Percentiles rank a stretch among this genome's conserved stretches.
These are phyloP conservation scores for Spencermartinsiella europaea DNA, from an alignment of 805 yeast genomes.

Conservation along the genomic window DNA sequence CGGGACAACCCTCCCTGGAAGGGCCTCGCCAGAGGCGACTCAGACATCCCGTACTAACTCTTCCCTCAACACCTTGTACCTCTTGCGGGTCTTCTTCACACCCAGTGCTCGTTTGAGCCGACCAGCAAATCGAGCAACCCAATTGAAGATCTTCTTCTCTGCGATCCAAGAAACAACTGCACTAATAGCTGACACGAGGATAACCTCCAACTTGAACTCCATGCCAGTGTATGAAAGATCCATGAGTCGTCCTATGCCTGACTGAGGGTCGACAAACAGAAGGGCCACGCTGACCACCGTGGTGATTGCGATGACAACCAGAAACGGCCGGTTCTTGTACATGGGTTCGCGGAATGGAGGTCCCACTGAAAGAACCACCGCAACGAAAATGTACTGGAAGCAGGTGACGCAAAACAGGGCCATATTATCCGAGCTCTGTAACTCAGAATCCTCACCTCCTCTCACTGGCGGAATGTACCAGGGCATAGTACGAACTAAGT, in stretches of 20 bases:
- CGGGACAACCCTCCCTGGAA: too few species aligned
- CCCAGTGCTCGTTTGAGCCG: constrained; percentile 19
- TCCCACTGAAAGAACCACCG: constrained; percentile 81
- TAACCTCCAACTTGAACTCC: constrained; percentile 40
- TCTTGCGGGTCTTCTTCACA: constrained; percentile 27
- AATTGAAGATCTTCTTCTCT: constrained; percentile 40
- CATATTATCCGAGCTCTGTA: constrained; percentile 86
- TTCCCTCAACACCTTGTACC: constrained; percentile 32
- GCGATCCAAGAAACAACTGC: constrained; percentile 43
- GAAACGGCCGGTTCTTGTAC: constrained; percentile 59
- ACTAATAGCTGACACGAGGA: constrained; percentile 43
- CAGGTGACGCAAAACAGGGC: constrained; percentile 74
- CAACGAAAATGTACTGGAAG: constrained; percentile 82
- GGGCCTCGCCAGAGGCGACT: too few species aligned
- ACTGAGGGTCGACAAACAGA: constrained; percentile 49
- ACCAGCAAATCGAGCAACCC: constrained; percentile 33
- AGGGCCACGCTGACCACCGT: constrained; percentile 45
- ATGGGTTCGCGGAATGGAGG: constrained; percentile 88
- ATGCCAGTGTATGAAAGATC: constrained; percentile 62
- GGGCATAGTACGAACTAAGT: constrained; percentile 43
- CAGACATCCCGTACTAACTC: not conserved
- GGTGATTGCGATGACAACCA: constrained; percentile 53
- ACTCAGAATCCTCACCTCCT: constrained; percentile 74
- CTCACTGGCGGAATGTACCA: constrained; percentile 84
- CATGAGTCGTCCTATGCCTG: constrained; percentile 61